Evolutionary conservation across 306 rosid species (phyloP).

Genomic region (Adenanthera pavonina): DNA sequence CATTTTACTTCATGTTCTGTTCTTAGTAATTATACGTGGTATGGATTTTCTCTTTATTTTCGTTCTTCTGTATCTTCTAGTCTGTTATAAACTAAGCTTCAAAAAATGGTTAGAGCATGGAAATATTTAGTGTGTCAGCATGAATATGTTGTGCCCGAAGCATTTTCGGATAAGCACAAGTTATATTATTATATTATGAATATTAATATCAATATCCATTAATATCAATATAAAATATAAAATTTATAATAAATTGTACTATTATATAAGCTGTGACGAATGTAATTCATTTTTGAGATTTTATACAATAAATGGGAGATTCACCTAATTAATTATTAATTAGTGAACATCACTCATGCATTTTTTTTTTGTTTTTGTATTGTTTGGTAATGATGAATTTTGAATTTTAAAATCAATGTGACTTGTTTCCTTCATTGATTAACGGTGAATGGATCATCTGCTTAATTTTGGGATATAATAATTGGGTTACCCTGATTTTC

Average conservation of each 20-base stretch:
- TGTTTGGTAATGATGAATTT: background rate
- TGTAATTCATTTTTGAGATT: too few relatives aligned
- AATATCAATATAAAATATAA: too few relatives aligned
- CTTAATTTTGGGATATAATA: too few relatives aligned
- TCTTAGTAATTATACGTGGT: background rate
- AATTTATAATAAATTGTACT: too few relatives aligned
- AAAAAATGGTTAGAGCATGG: background rate
- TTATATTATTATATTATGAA: background rate
- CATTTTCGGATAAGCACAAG: background rate
- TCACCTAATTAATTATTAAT: background rate
- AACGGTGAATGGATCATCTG: background rate
- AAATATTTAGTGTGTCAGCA: background rate
- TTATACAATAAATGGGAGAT: too few relatives aligned
- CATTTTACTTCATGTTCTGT: conserved; percentile 14
- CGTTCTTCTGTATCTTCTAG: background rate
- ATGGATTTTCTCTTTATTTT: background rate
- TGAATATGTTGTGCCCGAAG: background rate
- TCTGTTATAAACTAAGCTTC: background rate
- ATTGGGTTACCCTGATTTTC: too few relatives aligned
- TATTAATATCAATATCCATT: too few relatives aligned
- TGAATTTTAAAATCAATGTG: background rate
- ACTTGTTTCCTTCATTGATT: background rate
- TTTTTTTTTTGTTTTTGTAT: too few relatives aligned
- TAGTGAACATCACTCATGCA: background rate
- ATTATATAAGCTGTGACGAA: too few relatives aligned